Conservation (phyloP, 108 stramenopile species). For the Nitzschia sp. region DNA sequence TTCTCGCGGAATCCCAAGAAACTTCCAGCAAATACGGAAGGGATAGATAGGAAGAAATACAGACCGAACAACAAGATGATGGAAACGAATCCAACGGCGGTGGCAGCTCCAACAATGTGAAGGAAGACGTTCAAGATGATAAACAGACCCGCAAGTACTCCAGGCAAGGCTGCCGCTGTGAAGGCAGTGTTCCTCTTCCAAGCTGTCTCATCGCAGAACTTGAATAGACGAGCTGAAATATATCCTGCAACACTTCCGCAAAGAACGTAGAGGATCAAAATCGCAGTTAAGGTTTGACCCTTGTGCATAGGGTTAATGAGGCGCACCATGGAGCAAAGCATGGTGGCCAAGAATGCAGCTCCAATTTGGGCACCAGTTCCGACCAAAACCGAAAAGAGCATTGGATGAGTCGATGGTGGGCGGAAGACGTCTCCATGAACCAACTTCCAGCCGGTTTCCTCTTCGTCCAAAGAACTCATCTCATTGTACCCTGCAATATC, state of each 20-base stretch:
- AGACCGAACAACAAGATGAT: slow-evolving; percentile 80
- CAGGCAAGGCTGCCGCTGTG: slow-evolving; percentile 87
- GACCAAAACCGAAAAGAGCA: slow-evolving; percentile 83
- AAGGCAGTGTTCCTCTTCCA: slow-evolving; percentile 78
- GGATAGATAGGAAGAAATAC: slow-evolving; percentile 81
- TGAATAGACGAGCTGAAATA: slow-evolving; percentile 85
- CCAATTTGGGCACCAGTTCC: slow-evolving; percentile 94
- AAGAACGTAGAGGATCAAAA: slow-evolving; percentile 89
- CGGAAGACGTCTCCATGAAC: slow-evolving; percentile 98
- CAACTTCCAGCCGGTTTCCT: slow-evolving; percentile 98
- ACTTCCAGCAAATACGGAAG: slow-evolving; percentile 92
- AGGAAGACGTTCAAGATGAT: slow-evolving; percentile 83
- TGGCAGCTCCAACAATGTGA: slow-evolving; percentile 79
- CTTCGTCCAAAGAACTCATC: slow-evolving; percentile 78
- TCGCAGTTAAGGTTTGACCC: slow-evolving; percentile 88
- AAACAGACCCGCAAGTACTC: slow-evolving; percentile 75
- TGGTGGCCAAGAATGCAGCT: slow-evolving; percentile 67
- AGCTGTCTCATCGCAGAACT: slow-evolving; percentile 79
- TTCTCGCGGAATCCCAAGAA: slow-evolving; percentile 92
- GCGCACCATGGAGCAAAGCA: slow-evolving; percentile 79
- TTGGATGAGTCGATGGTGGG: slow-evolving; percentile 76
- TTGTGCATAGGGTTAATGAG: slow-evolving; percentile 92
- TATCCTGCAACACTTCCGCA: slow-evolving; percentile 90
- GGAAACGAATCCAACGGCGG: slow-evolving; percentile 85
- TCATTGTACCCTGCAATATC: slow-evolving; percentile 98